Base-by-base conservation (phyloP, 1,284 basidiomycete genomes). In the Ceratobasidium sp. region DNA sequence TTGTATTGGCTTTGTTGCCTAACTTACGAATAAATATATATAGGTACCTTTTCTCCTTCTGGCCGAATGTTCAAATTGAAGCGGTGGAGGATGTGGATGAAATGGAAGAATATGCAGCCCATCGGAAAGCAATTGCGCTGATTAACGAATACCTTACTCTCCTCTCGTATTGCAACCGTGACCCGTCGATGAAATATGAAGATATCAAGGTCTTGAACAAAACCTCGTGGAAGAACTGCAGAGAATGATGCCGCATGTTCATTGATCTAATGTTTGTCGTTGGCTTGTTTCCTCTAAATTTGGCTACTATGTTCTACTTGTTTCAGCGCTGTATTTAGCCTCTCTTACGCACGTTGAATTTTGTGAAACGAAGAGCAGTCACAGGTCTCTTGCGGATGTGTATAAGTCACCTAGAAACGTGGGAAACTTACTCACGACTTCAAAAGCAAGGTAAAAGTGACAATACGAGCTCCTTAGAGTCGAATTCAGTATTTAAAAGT, bases 191-290 rank as follows among this genome's bases (percentile, higher is more conserved):
- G 26, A 61, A 61, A 33, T 61, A 61, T 15, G 59, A 61, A 33
- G 59, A 61, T 61, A 61, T 61, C 33, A 33, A 61, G 10, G 20
- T 61, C 28, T 61, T 33, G 33, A 40, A 28, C 59, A 33, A 61
- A 17, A 17, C 38, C 7, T 61, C 59, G 15, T 61, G 59, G 59
- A 33, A 33, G 26, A n/a, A 2, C 33, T 61, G 59, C 59, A 2
- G 2, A 10, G 33, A 61, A 40, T 40, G 33, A 61, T 33, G 20
- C 17, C 17, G 28, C 10, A 33, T 40, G 33, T 2, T 20, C 15
- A 12, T 61, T 15, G n/a, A 57, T 57, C 28, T 17, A 20, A 20
- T 40, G n/a, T n/a, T n/a, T n/a, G n/a, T n/a, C n/a, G n/a, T n/a
- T n/a, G n/a, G n/a, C n/a, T n/a, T n/a, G n/a, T n/a, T n/a, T n/a